A percentile compares a stretch with the other conserved stretches of the same genome.
Conservation (phyloP, 1,284 basidiomycete species). For the Rhodotorula sp. region DNA sequence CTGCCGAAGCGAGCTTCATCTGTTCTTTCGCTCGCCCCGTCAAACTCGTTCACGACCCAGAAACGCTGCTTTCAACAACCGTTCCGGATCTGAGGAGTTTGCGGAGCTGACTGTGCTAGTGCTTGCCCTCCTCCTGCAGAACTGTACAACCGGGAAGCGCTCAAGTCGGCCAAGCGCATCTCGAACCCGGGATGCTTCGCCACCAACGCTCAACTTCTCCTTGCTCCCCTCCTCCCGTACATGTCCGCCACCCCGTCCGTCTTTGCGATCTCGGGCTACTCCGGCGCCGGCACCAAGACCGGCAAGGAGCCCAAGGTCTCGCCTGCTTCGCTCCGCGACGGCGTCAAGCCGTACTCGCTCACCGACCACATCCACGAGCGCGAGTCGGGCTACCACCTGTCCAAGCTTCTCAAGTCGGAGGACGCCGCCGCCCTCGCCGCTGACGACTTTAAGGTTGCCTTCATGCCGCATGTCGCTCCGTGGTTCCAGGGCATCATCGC, state of each 20-base stretch:
- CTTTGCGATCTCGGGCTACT: slow-evolving; percentile 91
- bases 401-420: slow-evolving; percentile 55
- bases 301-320: slow-evolving; percentile 74
- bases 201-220: slow-evolving; percentile 84
- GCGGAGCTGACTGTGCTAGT: background rate
- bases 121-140: slow-evolving; percentile 57
- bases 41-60: no score
- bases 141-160: slow-evolving; percentile 73
- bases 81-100: background rate
- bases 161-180: slow-evolving; percentile 74
- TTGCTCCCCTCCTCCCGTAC: slow-evolving; percentile 80
- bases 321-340: slow-evolving; percentile 70
- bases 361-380: slow-evolving; percentile 99
- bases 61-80: background rate
- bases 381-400: slow-evolving; percentile 81
- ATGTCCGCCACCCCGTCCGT: slow-evolving; percentile 73
- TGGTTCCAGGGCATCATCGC: slow-evolving; percentile 98
- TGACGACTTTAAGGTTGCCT: slow-evolving; percentile 66
- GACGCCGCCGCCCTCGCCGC: slow-evolving; percentile 17
- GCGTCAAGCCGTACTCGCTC: slow-evolving; percentile 78
- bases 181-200: slow-evolving; percentile 98
- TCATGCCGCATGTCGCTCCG: slow-evolving; percentile 81
- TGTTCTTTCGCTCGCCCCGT: background rate
- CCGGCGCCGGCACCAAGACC: slow-evolving; percentile 85
- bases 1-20: background rate